Percentiles rank a stretch among this genome's conserved stretches.
These are phyloP conservation scores for Sarcodon aspratus DNA, from an alignment of 768 basidiomycete species.

Conservation along the genomic window DNA sequence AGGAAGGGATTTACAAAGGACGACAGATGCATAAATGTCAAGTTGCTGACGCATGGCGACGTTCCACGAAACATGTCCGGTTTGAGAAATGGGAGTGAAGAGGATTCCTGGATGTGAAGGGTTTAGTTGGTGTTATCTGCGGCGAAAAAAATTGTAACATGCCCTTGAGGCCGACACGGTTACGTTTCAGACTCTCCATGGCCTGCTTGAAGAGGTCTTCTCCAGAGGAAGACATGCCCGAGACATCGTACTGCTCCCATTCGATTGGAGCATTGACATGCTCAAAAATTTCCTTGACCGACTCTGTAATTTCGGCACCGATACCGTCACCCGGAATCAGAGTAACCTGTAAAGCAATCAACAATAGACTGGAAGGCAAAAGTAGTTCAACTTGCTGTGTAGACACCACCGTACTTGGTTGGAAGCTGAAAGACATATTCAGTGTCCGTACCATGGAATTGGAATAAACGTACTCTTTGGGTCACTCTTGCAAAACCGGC, in stretches of 20 bases:
- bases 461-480: slow-evolving; percentile 42
- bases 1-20: slow-evolving; percentile 95
- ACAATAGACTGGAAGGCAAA: slow-evolving; percentile 3
- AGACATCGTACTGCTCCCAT: slow-evolving; percentile 98
- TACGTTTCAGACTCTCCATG: slow-evolving; percentile 95
- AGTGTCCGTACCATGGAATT: neutral
- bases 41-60: slow-evolving; percentile 99
- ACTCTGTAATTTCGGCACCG: slow-evolving; percentile 93
- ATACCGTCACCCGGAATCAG: slow-evolving; percentile 98
- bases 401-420: slow-evolving; percentile 88
- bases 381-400: slow-evolving; percentile 48
- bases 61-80: slow-evolving; percentile 98
- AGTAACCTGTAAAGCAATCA: slow-evolving; percentile 53
- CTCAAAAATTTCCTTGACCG: slow-evolving; percentile 98
- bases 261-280: slow-evolving; percentile 96
- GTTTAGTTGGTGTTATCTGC: neutral
- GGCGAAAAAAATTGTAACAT: slow-evolving; percentile 9
- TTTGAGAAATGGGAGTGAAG: slow-evolving; percentile 94
- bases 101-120: slow-evolving; percentile 63
- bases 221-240: slow-evolving; percentile 88
- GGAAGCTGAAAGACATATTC: slow-evolving; percentile 39
- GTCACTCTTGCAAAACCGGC: slow-evolving; percentile 71
- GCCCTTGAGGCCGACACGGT: slow-evolving; percentile 98
- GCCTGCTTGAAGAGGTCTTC: slow-evolving; percentile 95
- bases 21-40: slow-evolving; percentile 98